Base-by-base conservation (phyloP, 2,329 filamentous ascomycete species). In the Xylaria sp. region DNA sequence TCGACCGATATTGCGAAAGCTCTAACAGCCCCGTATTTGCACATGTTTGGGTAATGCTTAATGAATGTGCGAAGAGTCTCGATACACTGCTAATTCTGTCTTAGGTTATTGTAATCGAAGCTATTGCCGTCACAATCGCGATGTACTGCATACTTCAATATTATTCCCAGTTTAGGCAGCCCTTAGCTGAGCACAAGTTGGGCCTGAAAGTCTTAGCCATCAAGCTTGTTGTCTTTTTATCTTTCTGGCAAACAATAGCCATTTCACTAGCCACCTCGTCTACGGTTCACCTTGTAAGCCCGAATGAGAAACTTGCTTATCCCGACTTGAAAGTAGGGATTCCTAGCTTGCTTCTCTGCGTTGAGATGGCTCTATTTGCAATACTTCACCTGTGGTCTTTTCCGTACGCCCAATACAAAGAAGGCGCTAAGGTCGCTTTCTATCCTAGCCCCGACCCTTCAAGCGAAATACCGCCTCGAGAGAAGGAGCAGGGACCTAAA, bases 71-170 rank as follows among this genome's bases (percentile, higher is more conserved):
- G 20, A 28, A 26, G 54, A 13, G 33, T 66, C 11, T 23, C 7
- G 38, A 23, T 6, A 15, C 56, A n/a, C 46, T 38, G 51, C 23
- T 62, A 46, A 48, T 40, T 11, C 38, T 51, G n/a, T 17, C 26
- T 15, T 49, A 90, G 89, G 83, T 89, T 48, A 84, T 92, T 76
- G 84, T 86, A 2, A 87, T 97, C 73, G 90, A 96, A 78, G 88
- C 87, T 73, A 71, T 88, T 26, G 90, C 92, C 2, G 92, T 97
- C 46, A 88, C 90, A 0, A 87, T 97, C 66, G 93, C 94, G 68
- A 97, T 97, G 92, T 96, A 92, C 82, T 94, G 92, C 78, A 81
- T 97, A 51, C 90, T 97, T 71, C 93, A 97, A 75, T 96, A 96
- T 79, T 97, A 97, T 79, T 79, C 92, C 36, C 93, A 97, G 79